phyloP scores from a whole-genome alignment of 176 grass and related monocot genomes.

The Melocanna baccifera region DNA sequence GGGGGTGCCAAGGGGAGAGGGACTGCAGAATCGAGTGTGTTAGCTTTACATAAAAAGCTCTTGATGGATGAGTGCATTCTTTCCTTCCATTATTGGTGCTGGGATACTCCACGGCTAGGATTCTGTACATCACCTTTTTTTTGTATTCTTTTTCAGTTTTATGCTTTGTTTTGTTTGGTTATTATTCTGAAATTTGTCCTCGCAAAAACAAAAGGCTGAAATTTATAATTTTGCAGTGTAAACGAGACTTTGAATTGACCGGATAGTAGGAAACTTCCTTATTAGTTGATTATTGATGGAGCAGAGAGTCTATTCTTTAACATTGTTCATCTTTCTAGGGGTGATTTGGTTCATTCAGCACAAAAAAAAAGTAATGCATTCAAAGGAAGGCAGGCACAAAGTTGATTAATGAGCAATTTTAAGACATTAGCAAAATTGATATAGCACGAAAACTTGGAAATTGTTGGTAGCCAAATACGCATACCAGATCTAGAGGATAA shows the following conservation, averaged over 20 bases:
- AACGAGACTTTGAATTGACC: not conserved
- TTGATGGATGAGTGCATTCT: conserved; percentile 14
- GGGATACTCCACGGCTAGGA: conserved; percentile 1
- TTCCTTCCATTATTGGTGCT: conserved; percentile 36
- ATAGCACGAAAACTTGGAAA: not conserved
- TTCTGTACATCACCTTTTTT: not conserved
- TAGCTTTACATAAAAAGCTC: not conserved
- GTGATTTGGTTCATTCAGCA: not conserved
- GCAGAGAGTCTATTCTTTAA: not conserved
- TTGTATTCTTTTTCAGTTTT: not conserved
- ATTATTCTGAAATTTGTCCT: not conserved
- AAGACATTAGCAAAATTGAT: not conserved
- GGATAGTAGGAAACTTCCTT: not conserved
- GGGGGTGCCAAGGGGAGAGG: not conserved
- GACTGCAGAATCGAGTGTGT: conserved; percentile 34
- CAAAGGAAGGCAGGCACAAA: not conserved
- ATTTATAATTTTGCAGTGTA: not conserved
- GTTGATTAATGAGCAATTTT: not conserved
- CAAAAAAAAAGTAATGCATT: not conserved
- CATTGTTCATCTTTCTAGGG: not conserved
- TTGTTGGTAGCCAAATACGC: not conserved
- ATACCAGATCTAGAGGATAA: not conserved
- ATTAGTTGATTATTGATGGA: not conserved
- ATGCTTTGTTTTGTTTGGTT: not conserved
- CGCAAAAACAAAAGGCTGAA: not conserved